Base-by-base conservation (phyloP, 2,329 filamentous ascomycete genomes). In the Botrytis porri region DNA sequence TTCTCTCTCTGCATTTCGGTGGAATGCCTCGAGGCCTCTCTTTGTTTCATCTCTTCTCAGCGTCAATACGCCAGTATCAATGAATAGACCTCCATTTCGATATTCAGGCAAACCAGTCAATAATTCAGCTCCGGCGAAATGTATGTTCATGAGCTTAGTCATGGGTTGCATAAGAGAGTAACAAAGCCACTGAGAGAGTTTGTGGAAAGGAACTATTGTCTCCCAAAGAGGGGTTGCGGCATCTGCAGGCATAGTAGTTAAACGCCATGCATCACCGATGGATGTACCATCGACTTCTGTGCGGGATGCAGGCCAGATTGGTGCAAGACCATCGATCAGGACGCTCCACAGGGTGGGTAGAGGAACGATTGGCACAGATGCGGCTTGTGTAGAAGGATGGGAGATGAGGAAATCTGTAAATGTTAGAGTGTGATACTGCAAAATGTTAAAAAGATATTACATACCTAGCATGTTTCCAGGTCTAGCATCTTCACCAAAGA, bases 121-220 rank as follows among this genome's bases (percentile, higher is more conserved):
- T 10, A 97, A 86, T 75, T 97, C 93, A 2, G 89, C 89, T 61
- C 94, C 93, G 4, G 92, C 90, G 81, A 96, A 96, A 76, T 94
- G 89, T 74, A 97, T 90, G 73, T 92, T 88, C 78, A 97, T 89
- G 35, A 97, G 83, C 76, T 90, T 92, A 72, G 91, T 89, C 91
- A 97, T 97, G 0, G 94, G 94, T 37, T 94, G 91, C 93, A 97
- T 97, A 72, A 98, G 88, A 3, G 94, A 97, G 83, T 97, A 97
- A 67, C 92, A 93, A 72, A 98, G 90, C 95, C 95, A 98, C 82
- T 97, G 94, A 0, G 94, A 97, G 51, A 97, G 87, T 83, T 97
- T 97, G 85, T 98, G 95, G 84, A 97, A 97, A 0, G 94, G 94
- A 18, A 95, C 88, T 78, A 97, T 95, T 77, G 87, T 91, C 81